Base-by-base conservation (phyloP, 192 early-diverging fungal species). In the Phlyctochytrium bullatum region DNA sequence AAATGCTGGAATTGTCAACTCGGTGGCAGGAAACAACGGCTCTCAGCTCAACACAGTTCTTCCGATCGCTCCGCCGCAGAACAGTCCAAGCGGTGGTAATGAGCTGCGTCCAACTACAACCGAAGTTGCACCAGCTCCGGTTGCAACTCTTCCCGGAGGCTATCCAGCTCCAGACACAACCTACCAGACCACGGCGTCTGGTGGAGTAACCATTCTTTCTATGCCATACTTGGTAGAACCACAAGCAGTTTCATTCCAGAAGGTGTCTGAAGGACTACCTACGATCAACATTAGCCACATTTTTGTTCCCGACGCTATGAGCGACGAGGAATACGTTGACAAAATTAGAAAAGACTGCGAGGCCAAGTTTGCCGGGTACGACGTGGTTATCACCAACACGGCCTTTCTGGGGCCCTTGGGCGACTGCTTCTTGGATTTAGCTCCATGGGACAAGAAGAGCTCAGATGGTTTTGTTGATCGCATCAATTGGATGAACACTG, bases 401-500 rank as follows among this genome's bases (percentile, higher is more conserved):
- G 51, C 56, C 28, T 36, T 62, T 28, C 56, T 70, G 28, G 78
- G 78, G n/a, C 32, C 51, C 16, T 50, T 80, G 67, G 57, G 59
- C 1, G 72, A 80, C 32, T 80, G 78, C 61, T 68, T 80, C 54
- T 28, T 73, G 57, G 75, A 80, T 61, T 34, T 80, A 36, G 52
- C 64, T 52, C 58, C 35, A n/a, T 80, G 75, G 75, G 68, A 75
- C 61, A 33, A 61, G 40, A 52, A 52, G n/a, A 62, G 68, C 29
- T 65, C 33, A 28, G 36, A 28, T 2, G 75, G 67, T 50, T 76
- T 78, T 69, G 59, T 30, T 0, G 35, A 50, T 10, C 59, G 51
- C 0, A 57, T 77, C 14, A 34, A 66, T 24, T n/a, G 54, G 35
- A 73, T 71, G 23, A 72, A 64, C 29, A 52, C 61, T 6, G 73